Evolutionary conservation across 139 green algal genomes (phyloP), one percentile per base, ranked within the genome.

Genomic region (Picochlorum costavermella): DNA sequence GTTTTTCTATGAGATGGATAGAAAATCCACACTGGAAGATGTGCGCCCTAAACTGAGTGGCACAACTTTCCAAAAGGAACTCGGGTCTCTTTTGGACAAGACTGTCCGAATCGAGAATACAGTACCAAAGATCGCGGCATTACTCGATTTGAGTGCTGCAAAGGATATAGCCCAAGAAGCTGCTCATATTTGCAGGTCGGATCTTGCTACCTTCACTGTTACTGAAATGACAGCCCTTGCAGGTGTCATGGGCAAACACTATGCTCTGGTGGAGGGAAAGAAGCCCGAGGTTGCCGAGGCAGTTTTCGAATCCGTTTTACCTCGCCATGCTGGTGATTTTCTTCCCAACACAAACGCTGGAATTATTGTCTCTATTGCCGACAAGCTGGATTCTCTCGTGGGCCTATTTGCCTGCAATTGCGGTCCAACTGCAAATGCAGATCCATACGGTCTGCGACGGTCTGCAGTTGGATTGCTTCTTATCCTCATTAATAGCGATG

Each of bases 201-300:
- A 98, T 74, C 83, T 98, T 28, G 92, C 88, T 1, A 96, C 90
- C 1, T 67, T 70, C 8, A 87, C 91, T 20, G 94, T 98, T 9
- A 96, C 77, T 29, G 94, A 99, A 71, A 96, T 99, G 83, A 98
- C 94, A 2, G 83, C 83, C 5, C 82, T 99, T 33, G 94, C 94
- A 20, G 94, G 94, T 50, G 83, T 78, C 26, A 98, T 99, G 90
- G 94, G 94, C 6, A 63, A 75, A 40, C 86, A 96, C 71, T 95
- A 96, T 53, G 85, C 88, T 0, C 40, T 76, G 20, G 75, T 73
- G 30, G 72, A 89, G 67, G 88, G 88, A 9, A 51, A 43, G 20
- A 31, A 65, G 8, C 25, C 60, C 3, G 13, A 26, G 13, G 66
- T 75, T 28, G 66, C 74, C 4, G 61, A 69, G 13, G 92, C 90